Evolutionary conservation across 2,329 filamentous ascomycete genomes (phyloP).

Genomic region (Setomelanomma holmii): DNA sequence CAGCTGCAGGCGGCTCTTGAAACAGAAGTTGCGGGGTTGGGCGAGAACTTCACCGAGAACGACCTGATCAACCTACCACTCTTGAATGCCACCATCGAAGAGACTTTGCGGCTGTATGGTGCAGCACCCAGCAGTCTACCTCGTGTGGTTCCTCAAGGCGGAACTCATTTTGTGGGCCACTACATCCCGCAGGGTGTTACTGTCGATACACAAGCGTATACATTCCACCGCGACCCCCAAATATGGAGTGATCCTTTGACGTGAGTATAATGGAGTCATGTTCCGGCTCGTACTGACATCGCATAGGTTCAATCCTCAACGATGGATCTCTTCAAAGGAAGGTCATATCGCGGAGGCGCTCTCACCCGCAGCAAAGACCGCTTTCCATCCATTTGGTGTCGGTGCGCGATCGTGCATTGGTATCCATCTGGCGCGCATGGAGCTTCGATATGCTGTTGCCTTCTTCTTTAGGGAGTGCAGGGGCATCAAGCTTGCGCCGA

Average conservation of each 20-base stretch:
- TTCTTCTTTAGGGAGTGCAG: conserved; percentile 60
- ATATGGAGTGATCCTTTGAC: conserved; percentile 35
- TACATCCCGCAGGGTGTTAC: conserved; percentile 48
- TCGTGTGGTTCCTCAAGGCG: conserved; percentile 47
- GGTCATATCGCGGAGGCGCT: conserved; percentile 29
- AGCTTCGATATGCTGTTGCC: conserved; percentile 60
- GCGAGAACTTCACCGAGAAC: conserved; percentile 31
- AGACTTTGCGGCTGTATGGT: conserved; percentile 48
- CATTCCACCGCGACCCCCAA: conserved; percentile 46
- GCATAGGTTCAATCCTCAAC: conserved; percentile 42
- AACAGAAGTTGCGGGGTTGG: conserved; percentile 27
- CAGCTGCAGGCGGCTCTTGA: conserved; percentile 28
- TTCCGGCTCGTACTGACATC: not conserved
- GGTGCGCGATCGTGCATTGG: conserved; percentile 74
- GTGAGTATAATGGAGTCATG: conserved; percentile 17
- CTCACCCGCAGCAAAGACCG: conserved; percentile 52
- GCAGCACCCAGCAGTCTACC: conserved; percentile 47
- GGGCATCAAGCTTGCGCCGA: conserved; percentile 32
- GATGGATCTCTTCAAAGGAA: conserved; percentile 38
- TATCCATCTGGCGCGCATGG: conserved; percentile 69
- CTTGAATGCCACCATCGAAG: conserved; percentile 49
- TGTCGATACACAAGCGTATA: conserved; percentile 50
- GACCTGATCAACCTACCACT: conserved; percentile 44
- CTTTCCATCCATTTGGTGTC: conserved; percentile 73
- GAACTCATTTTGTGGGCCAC: conserved; percentile 41